Evolutionary conservation across 352 stramenopile species (phyloP).

Genomic region (Globisporangium alternatum): DNA sequence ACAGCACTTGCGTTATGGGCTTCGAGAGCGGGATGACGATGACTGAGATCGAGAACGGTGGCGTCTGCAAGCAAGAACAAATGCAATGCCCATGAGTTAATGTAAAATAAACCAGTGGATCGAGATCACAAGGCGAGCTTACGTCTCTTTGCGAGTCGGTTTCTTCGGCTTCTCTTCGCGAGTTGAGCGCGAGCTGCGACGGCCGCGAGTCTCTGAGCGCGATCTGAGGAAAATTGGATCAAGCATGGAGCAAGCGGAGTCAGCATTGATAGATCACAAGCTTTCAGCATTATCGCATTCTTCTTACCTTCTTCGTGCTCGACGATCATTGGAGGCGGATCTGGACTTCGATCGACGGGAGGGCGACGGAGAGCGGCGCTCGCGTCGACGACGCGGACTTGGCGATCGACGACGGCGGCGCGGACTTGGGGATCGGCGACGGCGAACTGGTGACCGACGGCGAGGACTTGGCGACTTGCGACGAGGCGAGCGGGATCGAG

Average conservation of each 20-base stretch:
- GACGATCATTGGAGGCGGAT: slow-evolving; percentile 13
- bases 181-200: slow-evolving; percentile 19
- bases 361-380: slow-evolving; percentile 19
- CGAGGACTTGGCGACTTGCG: slow-evolving; percentile 21
- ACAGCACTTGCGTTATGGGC: background rate
- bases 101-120: no score
- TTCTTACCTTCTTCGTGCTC: slow-evolving; percentile 5
- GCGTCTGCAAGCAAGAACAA: slow-evolving; percentile 1
- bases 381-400: slow-evolving; percentile 13
- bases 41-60: slow-evolving; percentile 5
- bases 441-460: slow-evolving; percentile 19
- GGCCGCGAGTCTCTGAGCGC: slow-evolving; percentile 4
- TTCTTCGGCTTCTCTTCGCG: slow-evolving; percentile 13
- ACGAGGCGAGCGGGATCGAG: slow-evolving; percentile 3
- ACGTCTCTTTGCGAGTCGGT: slow-evolving; percentile 6
- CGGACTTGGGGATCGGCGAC: slow-evolving; percentile 19
- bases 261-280: background rate
- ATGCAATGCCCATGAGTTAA: background rate
- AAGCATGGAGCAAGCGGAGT: background rate
- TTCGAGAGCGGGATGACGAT: slow-evolving; percentile 4
- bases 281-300: no score
- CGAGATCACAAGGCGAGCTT: background rate
- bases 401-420: slow-evolving; percentile 18
- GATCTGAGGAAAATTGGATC: slow-evolving; percentile 2
- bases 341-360: slow-evolving; percentile 18